Evolutionary conservation across 805 yeast species (phyloP).

Genomic region (Ogataea thermomethanolica): DNA sequence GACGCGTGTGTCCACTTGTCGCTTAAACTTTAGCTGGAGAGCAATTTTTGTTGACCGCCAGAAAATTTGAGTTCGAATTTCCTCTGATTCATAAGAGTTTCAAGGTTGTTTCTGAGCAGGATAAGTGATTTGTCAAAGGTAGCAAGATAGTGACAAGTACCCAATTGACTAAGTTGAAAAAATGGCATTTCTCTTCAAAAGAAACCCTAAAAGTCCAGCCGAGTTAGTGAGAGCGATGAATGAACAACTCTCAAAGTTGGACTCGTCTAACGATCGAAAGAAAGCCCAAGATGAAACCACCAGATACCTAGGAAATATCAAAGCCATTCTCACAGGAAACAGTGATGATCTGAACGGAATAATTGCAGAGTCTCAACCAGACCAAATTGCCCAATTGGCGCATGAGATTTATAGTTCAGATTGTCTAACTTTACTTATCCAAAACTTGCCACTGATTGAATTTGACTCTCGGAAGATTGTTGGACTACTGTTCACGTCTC

Average conservation of each 20-base stretch:
- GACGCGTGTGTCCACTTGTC: too few species aligned
- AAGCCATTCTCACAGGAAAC: constrained; percentile 50
- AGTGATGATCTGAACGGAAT: constrained; percentile 45
- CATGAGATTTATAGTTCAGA: constrained; percentile 76
- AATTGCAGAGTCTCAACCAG: constrained; percentile 47
- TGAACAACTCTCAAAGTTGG: constrained; percentile 69
- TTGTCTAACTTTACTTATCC: constrained; percentile 57
- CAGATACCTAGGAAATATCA: constrained; percentile 60
- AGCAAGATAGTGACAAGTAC: too few species aligned
- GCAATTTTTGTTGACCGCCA: too few species aligned
- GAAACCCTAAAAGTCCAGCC: constrained; percentile 85
- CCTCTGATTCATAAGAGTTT: too few species aligned
- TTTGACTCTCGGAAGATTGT: constrained; percentile 91
- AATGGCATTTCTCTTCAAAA: constrained; percentile 88
- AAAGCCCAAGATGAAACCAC: constrained; percentile 70
- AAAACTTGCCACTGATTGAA: constrained; percentile 63
- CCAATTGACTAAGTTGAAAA: too few species aligned
- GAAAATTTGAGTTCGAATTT: too few species aligned
- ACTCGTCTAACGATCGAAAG: constrained; percentile 38
- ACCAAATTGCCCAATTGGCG: constrained; percentile 70
- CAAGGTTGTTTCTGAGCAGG: too few species aligned
- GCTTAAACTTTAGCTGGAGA: too few species aligned
- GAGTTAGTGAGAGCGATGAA: constrained; percentile 75
- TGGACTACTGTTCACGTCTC: constrained; percentile 62
- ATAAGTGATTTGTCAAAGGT: too few species aligned